Conservation (phyloP, 805 yeast species). For the Kuraishia borneana region DNA sequence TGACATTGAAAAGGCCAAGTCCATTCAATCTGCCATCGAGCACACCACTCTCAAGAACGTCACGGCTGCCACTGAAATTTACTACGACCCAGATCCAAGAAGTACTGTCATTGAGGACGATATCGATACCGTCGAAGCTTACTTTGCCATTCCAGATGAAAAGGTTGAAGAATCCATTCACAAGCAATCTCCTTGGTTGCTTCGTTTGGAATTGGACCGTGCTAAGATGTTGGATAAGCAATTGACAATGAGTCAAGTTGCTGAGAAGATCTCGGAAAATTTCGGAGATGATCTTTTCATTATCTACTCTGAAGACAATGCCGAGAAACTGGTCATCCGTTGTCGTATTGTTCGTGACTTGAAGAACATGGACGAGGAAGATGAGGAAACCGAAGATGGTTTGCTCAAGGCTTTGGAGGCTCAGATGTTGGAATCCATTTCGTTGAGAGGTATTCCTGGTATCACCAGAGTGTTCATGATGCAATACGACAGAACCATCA, state of each 20-base stretch:
- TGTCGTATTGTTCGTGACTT: conserved; percentile 98
- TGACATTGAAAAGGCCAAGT: conserved; percentile 90
- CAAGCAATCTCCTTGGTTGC: conserved; percentile 95
- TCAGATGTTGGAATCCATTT: conserved; percentile 90
- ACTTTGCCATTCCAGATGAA: conserved; percentile 96
- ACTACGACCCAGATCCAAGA: conserved; percentile 96
- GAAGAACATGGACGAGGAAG: conserved; percentile 84
- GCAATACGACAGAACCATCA: conserved; percentile 64
- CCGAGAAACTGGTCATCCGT: conserved; percentile 92
- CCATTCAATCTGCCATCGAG: conserved; percentile 92
- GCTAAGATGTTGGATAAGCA: conserved; percentile 98
- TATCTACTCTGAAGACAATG: conserved; percentile 98
- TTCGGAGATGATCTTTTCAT: conserved; percentile 94
- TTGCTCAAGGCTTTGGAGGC: conserved; percentile 90
- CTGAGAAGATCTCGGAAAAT: conserved; percentile 84
- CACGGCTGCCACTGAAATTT: conserved; percentile 94
- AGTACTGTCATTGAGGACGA: conserved; percentile 95
- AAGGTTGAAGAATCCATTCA: conserved; percentile 90
- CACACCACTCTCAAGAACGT: conserved; percentile 92
- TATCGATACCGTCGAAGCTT: conserved; percentile 93
- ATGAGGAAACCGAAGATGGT: conserved; percentile 94
- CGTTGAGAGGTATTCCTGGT: conserved; percentile 92
- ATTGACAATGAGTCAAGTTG: conserved; percentile 95
- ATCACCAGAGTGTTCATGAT: conserved; percentile 85
- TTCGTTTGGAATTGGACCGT: conserved; percentile 94